Evolutionary conservation across 306 rosid species (phyloP).

Genomic region (Coriaria nepalensis): DNA sequence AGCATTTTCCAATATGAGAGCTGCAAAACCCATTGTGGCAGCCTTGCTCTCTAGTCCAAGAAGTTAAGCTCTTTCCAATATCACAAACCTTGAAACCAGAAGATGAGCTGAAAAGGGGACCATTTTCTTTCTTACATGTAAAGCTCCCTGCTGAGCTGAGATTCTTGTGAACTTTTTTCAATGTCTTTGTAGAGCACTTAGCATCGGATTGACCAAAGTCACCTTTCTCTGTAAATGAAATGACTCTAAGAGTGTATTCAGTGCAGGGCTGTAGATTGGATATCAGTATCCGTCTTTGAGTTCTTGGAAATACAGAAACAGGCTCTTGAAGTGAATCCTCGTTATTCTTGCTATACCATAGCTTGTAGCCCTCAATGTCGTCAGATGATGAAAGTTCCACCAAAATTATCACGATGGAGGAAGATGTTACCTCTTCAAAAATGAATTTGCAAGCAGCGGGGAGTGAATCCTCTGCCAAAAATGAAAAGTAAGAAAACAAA

Average conservation of each 20-base stretch:
- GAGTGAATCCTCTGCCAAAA: conserved; percentile 75
- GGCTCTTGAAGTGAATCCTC: conserved; percentile 70
- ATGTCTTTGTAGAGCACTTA: conserved; percentile 84
- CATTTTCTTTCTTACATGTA: conserved; percentile 33
- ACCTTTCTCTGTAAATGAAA: conserved; percentile 56
- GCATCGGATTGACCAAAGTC: conserved; percentile 98
- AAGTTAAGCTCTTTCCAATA: conserved; percentile 61
- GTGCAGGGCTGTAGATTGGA: conserved; percentile 86
- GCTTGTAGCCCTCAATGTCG: conserved; percentile 77
- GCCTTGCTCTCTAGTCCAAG: conserved; percentile 12
- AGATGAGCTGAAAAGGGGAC: conserved; percentile 22
- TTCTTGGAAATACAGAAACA: conserved; percentile 63
- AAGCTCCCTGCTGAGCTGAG: conserved; percentile 21
- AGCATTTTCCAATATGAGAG: conserved; percentile 51
- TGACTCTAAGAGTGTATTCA: conserved; percentile 70
- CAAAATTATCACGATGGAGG: conserved; percentile 71
- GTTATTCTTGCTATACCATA: conserved; percentile 76
- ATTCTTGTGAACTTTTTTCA: conserved; percentile 57
- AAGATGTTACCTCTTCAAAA: conserved; percentile 72
- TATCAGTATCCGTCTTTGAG: conserved; percentile 80
- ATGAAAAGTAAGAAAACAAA: conserved; percentile 2
- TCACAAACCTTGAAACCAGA: conserved; percentile 87
- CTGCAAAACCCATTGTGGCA: conserved; percentile 61
- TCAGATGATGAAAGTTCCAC: conserved; percentile 48
- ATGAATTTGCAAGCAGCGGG: conserved; percentile 98